Base-by-base conservation (phyloP, 2,329 filamentous ascomycete genomes). In the Neopestalotiopsis clavispora region DNA sequence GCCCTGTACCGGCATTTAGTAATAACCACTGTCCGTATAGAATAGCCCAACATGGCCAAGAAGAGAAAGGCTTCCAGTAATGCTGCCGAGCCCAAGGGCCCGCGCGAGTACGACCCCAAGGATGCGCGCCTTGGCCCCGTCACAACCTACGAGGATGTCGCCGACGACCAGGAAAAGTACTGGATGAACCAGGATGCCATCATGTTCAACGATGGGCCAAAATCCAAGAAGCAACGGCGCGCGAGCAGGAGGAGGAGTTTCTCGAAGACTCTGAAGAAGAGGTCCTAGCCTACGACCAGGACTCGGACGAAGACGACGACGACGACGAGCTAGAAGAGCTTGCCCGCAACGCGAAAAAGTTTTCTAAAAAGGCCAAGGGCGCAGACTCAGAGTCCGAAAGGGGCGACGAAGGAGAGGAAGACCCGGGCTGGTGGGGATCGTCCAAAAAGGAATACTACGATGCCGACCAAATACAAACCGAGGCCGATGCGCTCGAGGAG, bases 131-230 rank as follows among this genome's bases (percentile, higher is more conserved):
- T 94, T 17, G 86, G 85, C 30, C 84, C 84, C 28, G 83, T 91
- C 74, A 84, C 80, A 61, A 91, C 89, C 2, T 95, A 88, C 80
- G 91, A 95, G 80, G 94, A 97, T 81, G 91, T 99, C 74, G 94
- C 95, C 72, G 92, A 98, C 79, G 97, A 94, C 1, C 94, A 97
- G 79, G 96, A 99, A 80, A 94, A 97, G 78, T 97, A 97, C 79
- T 94, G 95, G 76, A 85, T 95, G 69, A 96, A 95, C 72, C 89
- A 92, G 72, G 96, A 99, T 81, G 92, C 93, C 77, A 90, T 99
- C 71, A 81, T 95, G 75, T 86, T 99, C 49, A 94, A 97, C 38
- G 94, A 97, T 73, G 92, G 87, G 42, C 93, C 92, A 14, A 88
- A 89, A 52, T 90, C 90, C 38, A 98, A 98, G 83, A 90, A 93